Evolutionary conservation across 2,329 filamentous ascomycete species (phyloP), one percentile per base, ranked within the genome.

Genomic region (Curvularia sp.): DNA sequence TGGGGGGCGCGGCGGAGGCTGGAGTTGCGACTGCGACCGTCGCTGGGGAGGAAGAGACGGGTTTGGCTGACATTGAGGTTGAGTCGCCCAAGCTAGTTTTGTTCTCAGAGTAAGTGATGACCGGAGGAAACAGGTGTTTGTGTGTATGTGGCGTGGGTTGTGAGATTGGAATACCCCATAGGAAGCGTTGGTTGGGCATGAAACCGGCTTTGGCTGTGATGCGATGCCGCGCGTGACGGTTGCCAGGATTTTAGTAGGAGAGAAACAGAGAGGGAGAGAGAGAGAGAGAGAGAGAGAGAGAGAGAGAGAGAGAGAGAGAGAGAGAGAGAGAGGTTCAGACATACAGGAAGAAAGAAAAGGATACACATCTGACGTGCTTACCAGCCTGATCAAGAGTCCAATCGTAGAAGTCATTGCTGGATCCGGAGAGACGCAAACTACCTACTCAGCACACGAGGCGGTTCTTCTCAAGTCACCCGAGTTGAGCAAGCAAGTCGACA

Each of bases 401-500:
- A 81, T 83, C 34, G 70, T 83, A 45, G 77, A 82, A 59, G 69
- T 83, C 2, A 48, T 78, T 4, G 76, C 81, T 34, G 80, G 80
- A 58, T 77, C 79, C 47, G 87, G 83, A 55, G 85, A 87, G 4
- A 75, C 79, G 1, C 82, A 85, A 68, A 87, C 86, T 9, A 81
- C 87, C 30, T 83, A 97, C 57, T 88, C 87, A 23, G 92, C 92
- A 6, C 93, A 97, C 76, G 89, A 96, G 78, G 88, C 82, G 3
- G 83, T 97, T 25, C 82, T 98, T 34, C 72, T 80, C 10, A 84
- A 88, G 74, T 94, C 91, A 42, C 91, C 92, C 0, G 93, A 84
- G 76, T 92, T 97, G 72, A 81, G 82, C 10, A 84, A 87, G 21
- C 81, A 84, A 6, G 87, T 88, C 71, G 81, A 83, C 10, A 77